Evolutionary conservation across 2,329 filamentous ascomycete species (phyloP), one percentile per base, ranked within the genome.

Genomic region (Leptographium wingfieldii): DNA sequence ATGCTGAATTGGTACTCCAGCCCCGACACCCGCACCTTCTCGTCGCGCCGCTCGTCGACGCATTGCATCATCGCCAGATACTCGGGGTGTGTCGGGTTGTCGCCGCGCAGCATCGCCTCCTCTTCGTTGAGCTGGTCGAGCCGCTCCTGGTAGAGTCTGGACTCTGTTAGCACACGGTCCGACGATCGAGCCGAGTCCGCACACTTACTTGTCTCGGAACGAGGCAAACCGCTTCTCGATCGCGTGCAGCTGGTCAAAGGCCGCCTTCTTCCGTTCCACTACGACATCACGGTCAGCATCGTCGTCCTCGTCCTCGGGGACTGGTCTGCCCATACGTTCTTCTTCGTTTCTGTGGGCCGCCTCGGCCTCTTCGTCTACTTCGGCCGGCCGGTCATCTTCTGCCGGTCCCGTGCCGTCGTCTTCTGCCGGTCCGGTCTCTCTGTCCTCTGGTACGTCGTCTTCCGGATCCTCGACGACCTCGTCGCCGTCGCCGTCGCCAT

Each of bases 181-280:
- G 22, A 22, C 22, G 22, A 22, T 22, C 22, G 22, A 1, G 22
- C 22, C 22, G 22, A 22, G 22, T 22, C 22, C 22, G 22, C 22
- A 1, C 22, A 22, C 22, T 22, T 70, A 88, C 86, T 84, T 86
- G 64, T 91, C 91, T 67, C 91, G 83, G 68, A 97, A 89, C 22
- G 87, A 81, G 61, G 86, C 84, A 73, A 99, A 99, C 69, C 94
- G 89, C 70, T 87, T 87, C 70, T 97, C 92, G 52, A 99, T 87
- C 22, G 83, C 81, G 22, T 83, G 80, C 66, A 96, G 80, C 65
- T 90, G 84, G 60, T 91, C 88, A 69, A 92, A 86, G 0, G 92
- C 92, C 40, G 82, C 81, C 68, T 85, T 85, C 74, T 92, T 94
- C 69, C 84, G 85, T 67, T 88, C 83, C 65, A 88, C 89, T 92